Evolutionary conservation across 306 rosid genomes (phyloP), one percentile per base, ranked within the genome.

Genomic region (Acacia confusa): DNA sequence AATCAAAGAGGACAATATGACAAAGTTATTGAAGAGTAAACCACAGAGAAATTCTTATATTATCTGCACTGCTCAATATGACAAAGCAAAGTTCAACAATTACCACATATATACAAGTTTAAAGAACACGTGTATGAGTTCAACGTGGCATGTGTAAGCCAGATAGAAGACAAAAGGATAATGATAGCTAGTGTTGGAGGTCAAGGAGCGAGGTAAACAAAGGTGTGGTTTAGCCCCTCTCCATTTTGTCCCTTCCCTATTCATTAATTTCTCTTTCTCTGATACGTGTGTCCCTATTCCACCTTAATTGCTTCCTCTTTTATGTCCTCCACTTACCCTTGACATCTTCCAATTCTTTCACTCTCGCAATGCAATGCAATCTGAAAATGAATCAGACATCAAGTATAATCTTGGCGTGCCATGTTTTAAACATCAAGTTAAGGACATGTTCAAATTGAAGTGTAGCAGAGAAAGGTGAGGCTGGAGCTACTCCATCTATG

Each of bases 401-500:
- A 53, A 9, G 60, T 53, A 53, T 53, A 16, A 53, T 53, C 7
- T 20, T 17, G 7, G 2, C 5, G 25, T 53, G 20, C 60, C 60
- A 20, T 45, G 60, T 20, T 20, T 6, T 53, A 20, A 7, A 53
- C 24, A 20, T 53, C n/a, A 20, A 52, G 60, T 19, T 19, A 52
- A 53, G 60, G 60, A 53, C 73, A 22, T 5, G 43, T 10, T 68
- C 4, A 25, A 32, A 32, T 32, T 32, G 4, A 44, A 44, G 38
- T 14, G 27, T 22, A 53, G 67, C 40, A 58, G 66, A 67, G 79
- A 40, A 75, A n/a, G 75, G 73, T 28, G 81, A 55, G 70, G 15
- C 41, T 70, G 70, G 81, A 74, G 88, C 50, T 74, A 84, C 84
- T 75, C 84, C 67, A 70, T 55, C 70, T 16, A 32, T 32, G 36